Conservation (phyloP, 805 yeast genomes). For the Yarrowia deformans region DNA sequence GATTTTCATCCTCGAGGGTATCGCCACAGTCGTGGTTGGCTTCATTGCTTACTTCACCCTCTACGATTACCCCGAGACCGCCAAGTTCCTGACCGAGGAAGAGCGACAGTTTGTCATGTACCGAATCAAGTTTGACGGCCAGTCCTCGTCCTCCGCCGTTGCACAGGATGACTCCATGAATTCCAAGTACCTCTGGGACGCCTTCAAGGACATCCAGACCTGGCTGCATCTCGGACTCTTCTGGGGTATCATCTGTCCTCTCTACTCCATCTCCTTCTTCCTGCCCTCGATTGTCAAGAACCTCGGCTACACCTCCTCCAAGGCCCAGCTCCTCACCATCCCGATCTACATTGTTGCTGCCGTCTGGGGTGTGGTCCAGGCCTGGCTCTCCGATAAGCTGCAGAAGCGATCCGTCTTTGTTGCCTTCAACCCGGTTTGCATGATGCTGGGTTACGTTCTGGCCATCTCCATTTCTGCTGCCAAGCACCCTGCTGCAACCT, state of each 20-base stretch:
- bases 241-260: slow-evolving; percentile 63
- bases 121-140: slow-evolving; percentile 57
- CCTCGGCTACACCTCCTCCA: slow-evolving; percentile 66
- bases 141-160: slow-evolving; percentile 55
- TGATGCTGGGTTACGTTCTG: slow-evolving; percentile 52
- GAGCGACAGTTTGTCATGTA: slow-evolving; percentile 59
- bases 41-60: slow-evolving; percentile 49
- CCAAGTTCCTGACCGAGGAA: slow-evolving; percentile 55
- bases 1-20: slow-evolving; percentile 60
- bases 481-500: slow-evolving; percentile 49
- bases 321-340: slow-evolving; percentile 58
- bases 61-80: slow-evolving; percentile 64
- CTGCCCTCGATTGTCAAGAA: slow-evolving; percentile 62
- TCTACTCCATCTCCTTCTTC: slow-evolving; percentile 66
- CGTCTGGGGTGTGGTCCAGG: slow-evolving; percentile 45
- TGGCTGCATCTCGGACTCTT: slow-evolving; percentile 61
- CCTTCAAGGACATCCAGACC: slow-evolving; percentile 60
- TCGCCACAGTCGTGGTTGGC: slow-evolving; percentile 51
- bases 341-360: slow-evolving; percentile 54
- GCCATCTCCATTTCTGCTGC: slow-evolving; percentile 56
- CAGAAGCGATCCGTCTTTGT: slow-evolving; percentile 50
- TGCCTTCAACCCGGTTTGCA: slow-evolving; percentile 45
- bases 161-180: slow-evolving; percentile 54
- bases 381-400: slow-evolving; percentile 48
- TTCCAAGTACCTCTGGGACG: slow-evolving; percentile 53